These are phyloP conservation scores for Aspergillus conjunctus DNA, from an alignment of 495 filamentous ascomycete genomes.

Conservation along the genomic window DNA sequence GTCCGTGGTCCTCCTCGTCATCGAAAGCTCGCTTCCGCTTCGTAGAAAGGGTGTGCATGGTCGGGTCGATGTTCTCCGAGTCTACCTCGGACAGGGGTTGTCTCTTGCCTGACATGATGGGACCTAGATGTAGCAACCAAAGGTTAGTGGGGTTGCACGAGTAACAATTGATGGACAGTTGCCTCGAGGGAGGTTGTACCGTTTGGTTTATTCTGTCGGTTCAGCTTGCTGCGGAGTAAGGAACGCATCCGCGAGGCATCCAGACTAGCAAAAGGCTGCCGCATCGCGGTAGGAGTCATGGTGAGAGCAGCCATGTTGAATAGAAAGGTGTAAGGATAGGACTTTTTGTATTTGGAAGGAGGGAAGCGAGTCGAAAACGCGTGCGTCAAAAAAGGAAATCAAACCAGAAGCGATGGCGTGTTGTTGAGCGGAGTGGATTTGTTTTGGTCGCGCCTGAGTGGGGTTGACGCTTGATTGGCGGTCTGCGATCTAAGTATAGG, in stretches of 20 bases:
- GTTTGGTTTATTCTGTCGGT: conserved; percentile 58
- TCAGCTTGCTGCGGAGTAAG: conserved; percentile 47
- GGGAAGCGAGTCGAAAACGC: not conserved
- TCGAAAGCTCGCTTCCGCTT: conserved; percentile 61
- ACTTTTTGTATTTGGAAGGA: not conserved
- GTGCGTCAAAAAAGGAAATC: conserved; percentile 2
- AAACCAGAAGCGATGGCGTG: conserved; percentile 9
- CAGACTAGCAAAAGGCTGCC: conserved; percentile 50
- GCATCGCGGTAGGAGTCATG: conserved; percentile 41
- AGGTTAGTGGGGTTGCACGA: conserved; percentile 1
- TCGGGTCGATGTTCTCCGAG: conserved; percentile 81
- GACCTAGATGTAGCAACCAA: conserved; percentile 22
- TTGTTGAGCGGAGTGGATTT: conserved; percentile 17
- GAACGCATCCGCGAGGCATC: conserved; percentile 47
- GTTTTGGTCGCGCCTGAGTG: conserved; percentile 28
- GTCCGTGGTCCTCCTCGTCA: conserved; percentile 49
- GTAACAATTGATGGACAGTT: not conserved
- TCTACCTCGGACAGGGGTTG: conserved; percentile 58
- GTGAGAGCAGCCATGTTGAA: conserved; percentile 45
- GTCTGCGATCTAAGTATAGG: conserved; percentile 16
- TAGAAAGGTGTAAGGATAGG: not conserved
- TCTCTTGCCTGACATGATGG: conserved; percentile 33
- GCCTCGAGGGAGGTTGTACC: conserved; percentile 39
- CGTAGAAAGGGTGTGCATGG: conserved; percentile 60
- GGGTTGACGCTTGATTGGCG: conserved; percentile 14